Conservation (phyloP, 352 stramenopile species). For the Elongisporangium undulatum region DNA sequence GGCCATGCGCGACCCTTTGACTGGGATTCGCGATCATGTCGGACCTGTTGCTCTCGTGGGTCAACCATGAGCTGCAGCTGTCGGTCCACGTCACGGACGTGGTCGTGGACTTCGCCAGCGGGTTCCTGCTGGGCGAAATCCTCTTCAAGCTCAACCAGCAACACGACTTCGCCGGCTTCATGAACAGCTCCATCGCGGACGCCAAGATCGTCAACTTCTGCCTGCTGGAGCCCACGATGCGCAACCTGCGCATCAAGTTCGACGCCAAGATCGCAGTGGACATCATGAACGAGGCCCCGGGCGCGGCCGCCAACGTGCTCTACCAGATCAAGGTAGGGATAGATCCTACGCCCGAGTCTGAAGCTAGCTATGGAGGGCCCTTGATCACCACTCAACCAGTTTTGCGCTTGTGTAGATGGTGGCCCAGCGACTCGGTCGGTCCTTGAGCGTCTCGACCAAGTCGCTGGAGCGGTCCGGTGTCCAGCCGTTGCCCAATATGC, state of each 20-base stretch:
- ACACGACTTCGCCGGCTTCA: slow-evolving; percentile 83
- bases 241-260: slow-evolving; percentile 69
- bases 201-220: slow-evolving; percentile 90
- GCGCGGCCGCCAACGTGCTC: slow-evolving; percentile 61
- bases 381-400: background rate
- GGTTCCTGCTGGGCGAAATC: slow-evolving; percentile 84
- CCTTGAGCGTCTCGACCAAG: slow-evolving; percentile 45
- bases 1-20: background rate
- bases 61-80: slow-evolving; percentile 82
- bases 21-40: slow-evolving; percentile 32
- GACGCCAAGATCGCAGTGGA: slow-evolving; percentile 63
- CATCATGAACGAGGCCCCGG: slow-evolving; percentile 79
- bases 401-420: slow-evolving; percentile 22
- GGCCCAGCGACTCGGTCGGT: slow-evolving; percentile 34
- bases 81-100: slow-evolving; percentile 56
- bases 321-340: slow-evolving; percentile 87
- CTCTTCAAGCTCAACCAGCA: slow-evolving; percentile 86
- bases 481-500: slow-evolving; percentile 55
- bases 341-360: background rate
- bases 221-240: slow-evolving; percentile 72
- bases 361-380: background rate
- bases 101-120: slow-evolving; percentile 77
- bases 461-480: slow-evolving; percentile 40
- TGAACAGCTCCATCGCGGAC: slow-evolving; percentile 59
- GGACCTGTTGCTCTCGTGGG: slow-evolving; percentile 70